Base-by-base conservation (phyloP, 768 basidiomycete genomes). In the Mycena rebaudengoi region DNA sequence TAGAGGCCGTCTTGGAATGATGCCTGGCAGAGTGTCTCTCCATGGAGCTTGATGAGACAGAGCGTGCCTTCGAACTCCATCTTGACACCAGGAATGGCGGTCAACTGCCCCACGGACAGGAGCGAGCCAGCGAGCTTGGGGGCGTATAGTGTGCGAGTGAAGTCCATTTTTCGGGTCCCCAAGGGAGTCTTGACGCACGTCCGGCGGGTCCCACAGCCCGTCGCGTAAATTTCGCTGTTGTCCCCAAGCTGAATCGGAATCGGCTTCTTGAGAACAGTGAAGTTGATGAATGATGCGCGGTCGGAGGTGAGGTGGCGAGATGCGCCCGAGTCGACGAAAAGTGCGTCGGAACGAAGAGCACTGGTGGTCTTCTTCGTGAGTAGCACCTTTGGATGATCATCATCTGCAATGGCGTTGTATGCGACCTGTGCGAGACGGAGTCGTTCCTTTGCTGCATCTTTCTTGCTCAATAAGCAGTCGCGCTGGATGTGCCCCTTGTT, bases 311-410 rank as follows among this genome's bases (percentile, higher is more conserved):
- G 30, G 33, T 57, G 21, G 23, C 33, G 55, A 2, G 58, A 65
- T 23, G 64, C 32, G 45, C 64, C 41, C n/a, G 46, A 44, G 37
- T 46, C 55, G 1, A 57, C 44, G n/a, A 46, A 57, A 10, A 60
- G 40, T 37, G 49, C 44, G 12, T 57, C 55, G 23, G 44, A 5
- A 1, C 44, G 55, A 6, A 57, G 55, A 5, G 25, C 32, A 18
- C 25, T 45, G 1, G 55, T 46, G 29, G 44, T 21, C 44, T 57
- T 46, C 44, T 45, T 57, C 16, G 32, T 57, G 33, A 54, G 49
- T 30, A 51, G 56, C 12, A 56, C 50, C 21, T 40, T 54, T 16
- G 30, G 52, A 20, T 41, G 30, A 11, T 35, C 40, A 23, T 33
- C 57, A 39, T 33, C 44, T 2, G 5, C 39, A 18, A 37, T 0